These are phyloP conservation scores for Solanum phureja DNA, from an alignment of 257 asterid genomes.

Conservation along the genomic window DNA sequence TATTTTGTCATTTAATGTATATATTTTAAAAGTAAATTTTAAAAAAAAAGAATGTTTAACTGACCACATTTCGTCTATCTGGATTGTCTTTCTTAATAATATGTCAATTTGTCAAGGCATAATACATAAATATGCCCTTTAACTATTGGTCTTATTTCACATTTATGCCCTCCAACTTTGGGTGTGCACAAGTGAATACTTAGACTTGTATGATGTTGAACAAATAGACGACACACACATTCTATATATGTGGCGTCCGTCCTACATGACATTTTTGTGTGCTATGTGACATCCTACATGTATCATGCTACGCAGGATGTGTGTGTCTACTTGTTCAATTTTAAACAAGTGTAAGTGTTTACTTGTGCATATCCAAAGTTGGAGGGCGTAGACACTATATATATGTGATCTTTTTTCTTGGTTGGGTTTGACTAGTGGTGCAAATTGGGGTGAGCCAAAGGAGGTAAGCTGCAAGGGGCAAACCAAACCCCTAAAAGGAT, in stretches of 20 bases:
- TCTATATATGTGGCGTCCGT: not conserved
- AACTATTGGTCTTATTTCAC: too few relatives aligned
- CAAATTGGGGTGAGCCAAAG: slow-evolving; percentile 39
- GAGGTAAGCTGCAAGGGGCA: slow-evolving; percentile 38
- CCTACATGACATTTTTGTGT: not conserved
- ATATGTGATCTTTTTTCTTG: not conserved
- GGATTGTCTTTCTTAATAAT: too few relatives aligned
- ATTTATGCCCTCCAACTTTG: not conserved
- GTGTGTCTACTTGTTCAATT: too few relatives aligned
- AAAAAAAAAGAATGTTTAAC: too few relatives aligned
- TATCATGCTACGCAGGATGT: fast-evolving
- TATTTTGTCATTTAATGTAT: not conserved
- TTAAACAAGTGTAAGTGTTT: too few relatives aligned
- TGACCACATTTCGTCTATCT: too few relatives aligned
- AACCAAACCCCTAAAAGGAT: slow-evolving; percentile 32
- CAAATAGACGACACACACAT: not conserved
- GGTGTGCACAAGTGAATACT: not conserved
- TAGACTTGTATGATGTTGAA: not conserved
- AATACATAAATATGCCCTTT: too few relatives aligned
- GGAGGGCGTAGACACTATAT: not conserved
- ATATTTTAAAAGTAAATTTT: too few relatives aligned
- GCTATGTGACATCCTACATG: not conserved
- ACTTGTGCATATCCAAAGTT: fast-evolving
- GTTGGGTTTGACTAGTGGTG: slow-evolving; percentile 27
- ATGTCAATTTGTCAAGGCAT: fast-evolving